phyloP scores from a whole-genome alignment of 257 asterid species.

The Petunia axillaris region DNA sequence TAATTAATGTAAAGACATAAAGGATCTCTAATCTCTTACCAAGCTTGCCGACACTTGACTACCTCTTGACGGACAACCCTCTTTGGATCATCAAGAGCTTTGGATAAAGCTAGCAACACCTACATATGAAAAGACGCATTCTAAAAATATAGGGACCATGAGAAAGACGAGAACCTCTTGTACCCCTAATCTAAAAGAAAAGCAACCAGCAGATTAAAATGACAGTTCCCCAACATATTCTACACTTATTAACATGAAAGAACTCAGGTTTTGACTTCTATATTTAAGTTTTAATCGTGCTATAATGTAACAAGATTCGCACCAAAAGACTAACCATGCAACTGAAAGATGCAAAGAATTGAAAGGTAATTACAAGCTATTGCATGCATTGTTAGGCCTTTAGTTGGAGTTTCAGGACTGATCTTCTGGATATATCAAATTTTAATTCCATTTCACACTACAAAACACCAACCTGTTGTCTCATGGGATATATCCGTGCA shows the following conservation, averaged over 20 bases:
- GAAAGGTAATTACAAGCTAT: neutral
- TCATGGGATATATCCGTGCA: constrained; percentile 73
- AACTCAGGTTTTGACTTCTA: neutral
- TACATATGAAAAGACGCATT: constrained; percentile 35
- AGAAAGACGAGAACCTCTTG: neutral
- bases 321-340: too few species aligned
- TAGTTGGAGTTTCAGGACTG: neutral
- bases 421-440: neutral
- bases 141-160: neutral
- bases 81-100: constrained; percentile 91
- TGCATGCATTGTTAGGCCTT: neutral
- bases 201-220: neutral
- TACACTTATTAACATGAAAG: neutral
- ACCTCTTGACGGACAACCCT: constrained; percentile 87
- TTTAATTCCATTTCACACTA: constrained; percentile 16
- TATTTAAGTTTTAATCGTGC: too few species aligned
- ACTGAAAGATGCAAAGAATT: too few species aligned
- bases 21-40: constrained; percentile 48
- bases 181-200: neutral
- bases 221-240: neutral
- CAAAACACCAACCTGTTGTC: constrained; percentile 58
- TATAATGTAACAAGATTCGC: too few species aligned
- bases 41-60: constrained; percentile 84
- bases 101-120: constrained; percentile 75
- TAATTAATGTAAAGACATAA: neutral